Evolutionary conservation across 1,139 yeast genomes (phyloP).

Genomic region (Geotrichum macrosporum): DNA sequence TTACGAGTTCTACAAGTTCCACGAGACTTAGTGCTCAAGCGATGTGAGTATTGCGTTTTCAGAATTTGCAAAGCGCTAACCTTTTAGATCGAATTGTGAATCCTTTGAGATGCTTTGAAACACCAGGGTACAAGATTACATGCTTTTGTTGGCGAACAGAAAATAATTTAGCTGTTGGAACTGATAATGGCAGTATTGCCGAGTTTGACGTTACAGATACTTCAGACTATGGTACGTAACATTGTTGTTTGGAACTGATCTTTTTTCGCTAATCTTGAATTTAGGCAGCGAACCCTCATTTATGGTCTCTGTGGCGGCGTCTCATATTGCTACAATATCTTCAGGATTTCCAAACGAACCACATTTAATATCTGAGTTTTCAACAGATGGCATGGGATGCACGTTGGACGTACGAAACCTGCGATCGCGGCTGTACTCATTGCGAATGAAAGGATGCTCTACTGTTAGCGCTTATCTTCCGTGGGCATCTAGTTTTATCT

Average conservation of each 20-base stretch:
- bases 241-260: no score
- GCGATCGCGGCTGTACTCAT: conserved; percentile 38
- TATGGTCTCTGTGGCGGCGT: conserved; percentile 45
- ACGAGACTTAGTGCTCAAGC: conserved; percentile 31
- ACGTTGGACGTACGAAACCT: conserved; percentile 44
- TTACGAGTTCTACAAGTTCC: conserved; percentile 46
- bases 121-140: conserved; percentile 39
- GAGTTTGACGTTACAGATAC: conserved; percentile 48
- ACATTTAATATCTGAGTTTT: conserved; percentile 45
- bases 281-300: conserved; percentile 46
- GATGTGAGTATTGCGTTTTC: conserved; percentile 18
- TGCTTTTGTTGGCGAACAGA: conserved; percentile 54
- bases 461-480: conserved; percentile 39
- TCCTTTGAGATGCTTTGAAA: conserved; percentile 36
- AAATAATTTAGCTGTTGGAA: conserved; percentile 55
- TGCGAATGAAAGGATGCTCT: conserved; percentile 38
- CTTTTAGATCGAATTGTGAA: conserved; percentile 30
- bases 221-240: not conserved
- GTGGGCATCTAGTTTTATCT: conserved; percentile 40
- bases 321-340: conserved; percentile 47
- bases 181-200: conserved; percentile 60
- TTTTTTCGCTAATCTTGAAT: no score
- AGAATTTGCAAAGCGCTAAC: not conserved
- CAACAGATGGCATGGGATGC: conserved; percentile 46
- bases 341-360: conserved; percentile 38